Percentiles rank a stretch among this genome's conserved stretches.
Conservation (phyloP, 2,329 filamentous ascomycete genomes). For the Apiospora marii region DNA sequence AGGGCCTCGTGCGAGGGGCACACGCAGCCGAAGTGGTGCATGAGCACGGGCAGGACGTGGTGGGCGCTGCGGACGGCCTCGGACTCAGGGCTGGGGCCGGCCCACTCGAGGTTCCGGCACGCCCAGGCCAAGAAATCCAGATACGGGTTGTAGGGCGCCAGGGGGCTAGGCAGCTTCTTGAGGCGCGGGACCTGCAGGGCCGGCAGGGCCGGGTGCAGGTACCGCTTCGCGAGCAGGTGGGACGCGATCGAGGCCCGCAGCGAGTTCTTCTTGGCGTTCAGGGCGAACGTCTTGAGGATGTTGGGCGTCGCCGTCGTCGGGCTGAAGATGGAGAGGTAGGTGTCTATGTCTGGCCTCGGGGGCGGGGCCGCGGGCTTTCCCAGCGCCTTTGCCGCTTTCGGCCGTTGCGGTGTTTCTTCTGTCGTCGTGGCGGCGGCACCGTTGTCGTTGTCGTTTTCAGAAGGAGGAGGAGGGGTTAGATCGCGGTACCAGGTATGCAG, state of each 20-base stretch:
- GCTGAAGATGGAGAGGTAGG: conserved; percentile 73
- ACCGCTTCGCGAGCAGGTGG: conserved; percentile 62
- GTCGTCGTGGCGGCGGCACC: conserved; percentile 11
- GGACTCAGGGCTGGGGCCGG: conserved; percentile 63
- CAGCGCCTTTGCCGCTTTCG: not conserved
- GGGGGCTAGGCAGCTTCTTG: conserved; percentile 45
- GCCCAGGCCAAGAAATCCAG: conserved; percentile 73
- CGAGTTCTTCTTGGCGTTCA: conserved; percentile 61
- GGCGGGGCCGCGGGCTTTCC: conserved; percentile 49
- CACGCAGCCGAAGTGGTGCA: conserved; percentile 81
- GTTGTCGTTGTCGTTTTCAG: conserved; percentile 25
- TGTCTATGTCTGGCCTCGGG: conserved; percentile 64
- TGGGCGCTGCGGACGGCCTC: conserved; percentile 64
- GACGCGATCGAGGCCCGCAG: conserved; percentile 63
- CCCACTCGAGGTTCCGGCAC: conserved; percentile 70
- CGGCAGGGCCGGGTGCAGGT: conserved; percentile 54
- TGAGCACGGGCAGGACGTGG: conserved; percentile 75
- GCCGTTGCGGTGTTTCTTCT: conserved; percentile 18
- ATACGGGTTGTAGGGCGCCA: conserved; percentile 64
- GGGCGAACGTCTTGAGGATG: conserved; percentile 66
- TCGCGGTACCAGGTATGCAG: conserved; percentile 59
- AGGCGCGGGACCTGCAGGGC: conserved; percentile 51
- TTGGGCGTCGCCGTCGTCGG: conserved; percentile 66
- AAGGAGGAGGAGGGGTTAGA: conserved; percentile 38
- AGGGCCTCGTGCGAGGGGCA: conserved; percentile 74